phyloP scores from a whole-genome alignment of 75 land plant species.

The Sequoia sempervirens region DNA sequence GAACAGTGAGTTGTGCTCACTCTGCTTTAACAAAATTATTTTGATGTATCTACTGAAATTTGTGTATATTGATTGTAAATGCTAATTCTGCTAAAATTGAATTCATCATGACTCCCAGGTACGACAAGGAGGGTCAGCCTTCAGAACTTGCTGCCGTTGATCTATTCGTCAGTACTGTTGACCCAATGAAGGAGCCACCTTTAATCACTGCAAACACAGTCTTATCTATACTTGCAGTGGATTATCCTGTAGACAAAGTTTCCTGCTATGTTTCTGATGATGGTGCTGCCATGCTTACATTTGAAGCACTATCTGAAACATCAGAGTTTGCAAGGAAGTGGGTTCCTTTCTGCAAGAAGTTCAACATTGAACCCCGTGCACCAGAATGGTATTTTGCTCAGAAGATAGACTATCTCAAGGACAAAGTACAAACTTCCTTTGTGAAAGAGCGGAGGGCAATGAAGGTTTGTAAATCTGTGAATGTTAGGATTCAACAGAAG shows the following conservation, averaged over 20 bases:
- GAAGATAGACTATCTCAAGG: constrained; percentile 71
- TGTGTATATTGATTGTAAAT: constrained; percentile 2
- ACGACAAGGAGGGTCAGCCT: constrained; percentile 64
- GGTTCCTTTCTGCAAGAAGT: constrained; percentile 77
- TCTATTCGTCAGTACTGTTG: constrained; percentile 77
- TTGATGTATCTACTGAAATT: not conserved
- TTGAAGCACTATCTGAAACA: constrained; percentile 76
- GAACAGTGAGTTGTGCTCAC: not conserved
- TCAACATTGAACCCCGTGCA: constrained; percentile 71
- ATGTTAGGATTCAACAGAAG: constrained; percentile 6
- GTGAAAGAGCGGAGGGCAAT: constrained; percentile 66
- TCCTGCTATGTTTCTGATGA: constrained; percentile 74
- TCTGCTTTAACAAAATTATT: not conserved
- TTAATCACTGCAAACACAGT: constrained; percentile 82
- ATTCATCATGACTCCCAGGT: constrained; percentile 30
- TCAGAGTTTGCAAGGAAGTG: constrained; percentile 76
- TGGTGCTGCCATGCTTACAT: constrained; percentile 82
- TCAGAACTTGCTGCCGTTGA: constrained; percentile 65
- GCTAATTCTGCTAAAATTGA: not conserved
- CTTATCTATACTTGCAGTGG: constrained; percentile 77
- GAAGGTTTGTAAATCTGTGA: constrained; percentile 37
- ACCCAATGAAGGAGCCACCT: constrained; percentile 84
- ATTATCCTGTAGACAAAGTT: constrained; percentile 79
- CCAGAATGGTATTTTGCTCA: constrained; percentile 70
- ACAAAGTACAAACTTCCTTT: constrained; percentile 63